phyloP scores from a whole-genome alignment of 441 rosid genomes.

The Macaranga tanarius region DNA sequence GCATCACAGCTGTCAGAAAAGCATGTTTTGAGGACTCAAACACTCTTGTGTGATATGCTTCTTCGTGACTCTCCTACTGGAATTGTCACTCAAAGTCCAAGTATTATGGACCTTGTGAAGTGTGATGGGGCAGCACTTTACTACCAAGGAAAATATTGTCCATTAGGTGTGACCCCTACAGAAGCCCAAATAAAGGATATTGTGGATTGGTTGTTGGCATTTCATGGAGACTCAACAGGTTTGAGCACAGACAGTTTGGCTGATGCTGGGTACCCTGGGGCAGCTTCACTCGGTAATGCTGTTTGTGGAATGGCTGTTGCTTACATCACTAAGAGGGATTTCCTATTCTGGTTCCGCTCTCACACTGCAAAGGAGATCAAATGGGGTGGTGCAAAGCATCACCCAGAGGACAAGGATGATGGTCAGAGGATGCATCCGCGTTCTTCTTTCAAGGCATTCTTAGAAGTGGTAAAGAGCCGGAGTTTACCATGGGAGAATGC shows the following conservation, averaged over 20 bases:
- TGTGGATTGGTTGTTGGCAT: constrained; percentile 80
- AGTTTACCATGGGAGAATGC: constrained; percentile 93
- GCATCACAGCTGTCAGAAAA: constrained; percentile 82
- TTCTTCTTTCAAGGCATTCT: constrained; percentile 89
- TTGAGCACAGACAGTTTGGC: constrained; percentile 88
- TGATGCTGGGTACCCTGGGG: constrained; percentile 87
- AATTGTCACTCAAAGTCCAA: constrained; percentile 89
- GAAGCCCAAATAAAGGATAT: constrained; percentile 77
- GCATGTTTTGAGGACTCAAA: constrained; percentile 84
- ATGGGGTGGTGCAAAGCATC: constrained; percentile 99
- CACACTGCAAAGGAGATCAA: constrained; percentile 88
- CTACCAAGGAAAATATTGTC: constrained; percentile 67
- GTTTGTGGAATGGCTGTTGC: constrained; percentile 99
- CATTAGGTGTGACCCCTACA: constrained; percentile 78
- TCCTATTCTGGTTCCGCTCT: constrained; percentile 93
- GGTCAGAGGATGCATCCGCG: constrained; percentile 94
- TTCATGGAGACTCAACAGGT: constrained; percentile 88
- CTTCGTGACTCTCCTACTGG: constrained; percentile 91
- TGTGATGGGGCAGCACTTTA: constrained; percentile 91
- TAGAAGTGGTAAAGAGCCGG: constrained; percentile 92
- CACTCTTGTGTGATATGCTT: constrained; percentile 92
- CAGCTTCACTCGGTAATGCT: constrained; percentile 84
- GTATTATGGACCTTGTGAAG: constrained; percentile 89
- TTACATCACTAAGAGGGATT: constrained; percentile 72
- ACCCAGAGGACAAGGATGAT: constrained; percentile 93